A percentile compares a stretch with the other conserved stretches of the same genome.
Evolutionary conservation across 2,329 filamentous ascomycete species (phyloP).

Genomic region (Monosporascus ibericus): DNA sequence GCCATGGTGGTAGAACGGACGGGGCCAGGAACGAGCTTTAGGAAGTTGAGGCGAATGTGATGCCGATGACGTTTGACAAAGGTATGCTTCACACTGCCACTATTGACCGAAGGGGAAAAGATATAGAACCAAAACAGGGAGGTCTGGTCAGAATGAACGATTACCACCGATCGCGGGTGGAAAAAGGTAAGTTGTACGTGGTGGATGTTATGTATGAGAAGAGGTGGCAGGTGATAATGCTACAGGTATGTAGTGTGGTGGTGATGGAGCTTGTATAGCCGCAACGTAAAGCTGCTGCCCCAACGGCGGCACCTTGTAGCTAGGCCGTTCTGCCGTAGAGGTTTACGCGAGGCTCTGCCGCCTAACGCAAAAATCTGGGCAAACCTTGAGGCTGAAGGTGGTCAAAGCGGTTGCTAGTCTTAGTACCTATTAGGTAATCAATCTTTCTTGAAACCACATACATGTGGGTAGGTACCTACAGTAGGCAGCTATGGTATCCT

Average conservation of each 20-base stretch:
- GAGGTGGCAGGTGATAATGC: not conserved
- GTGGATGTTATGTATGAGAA: not conserved
- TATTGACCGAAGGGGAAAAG: not conserved
- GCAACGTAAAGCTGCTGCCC: no score
- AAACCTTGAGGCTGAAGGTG: not conserved
- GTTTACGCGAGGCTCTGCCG: conserved; percentile 1
- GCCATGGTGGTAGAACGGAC: conserved; percentile 60
- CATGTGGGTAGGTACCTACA: no score
- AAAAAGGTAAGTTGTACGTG: not conserved
- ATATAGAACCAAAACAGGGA: not conserved
- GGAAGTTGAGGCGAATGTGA: not conserved
- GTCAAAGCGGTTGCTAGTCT: not conserved
- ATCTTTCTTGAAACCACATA: not conserved
- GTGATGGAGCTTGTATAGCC: not conserved
- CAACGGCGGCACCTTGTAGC: no score
- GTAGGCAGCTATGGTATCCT: no score
- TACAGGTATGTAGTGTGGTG: not conserved
- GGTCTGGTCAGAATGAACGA: not conserved
- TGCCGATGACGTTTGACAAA: not conserved
- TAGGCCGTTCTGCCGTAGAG: not conserved
- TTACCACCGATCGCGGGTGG: not conserved
- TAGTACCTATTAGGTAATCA: not conserved
- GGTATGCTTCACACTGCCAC: not conserved
- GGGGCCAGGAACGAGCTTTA: conserved; percentile 4
- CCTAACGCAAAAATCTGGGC: not conserved